Evolutionary conservation across 108 stramenopile species (phyloP), one percentile per base, ranked within the genome.

Genomic region (Fistulifera pelliculosa): DNA sequence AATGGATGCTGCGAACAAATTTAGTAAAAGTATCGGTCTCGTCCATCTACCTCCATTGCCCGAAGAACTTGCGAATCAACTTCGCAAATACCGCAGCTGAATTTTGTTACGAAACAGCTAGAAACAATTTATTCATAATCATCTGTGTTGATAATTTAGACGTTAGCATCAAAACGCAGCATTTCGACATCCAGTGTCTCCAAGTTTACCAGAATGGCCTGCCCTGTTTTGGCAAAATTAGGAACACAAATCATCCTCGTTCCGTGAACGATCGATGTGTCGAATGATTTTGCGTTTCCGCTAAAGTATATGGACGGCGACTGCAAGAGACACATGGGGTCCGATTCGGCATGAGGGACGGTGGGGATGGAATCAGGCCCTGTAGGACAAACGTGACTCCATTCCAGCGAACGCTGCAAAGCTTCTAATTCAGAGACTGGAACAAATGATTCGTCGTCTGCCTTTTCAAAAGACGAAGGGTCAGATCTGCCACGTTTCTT

Each of bases 341-440:
- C 90, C 8, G 53, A 54, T 41, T 77, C 73, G 0, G 65, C 47
- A 16, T 76, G 79, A 1, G 87, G 87, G 50, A 81, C 79, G 24
- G 82, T 83, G 0, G 90, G 86, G 27, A 93, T 73, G 2, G 77
- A 77, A 57, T 78, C 81, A 1, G 90, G 90, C n/a, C 84, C 90
- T n/a, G 90, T 88, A 15, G 90, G 90, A 52, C 83, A 81, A 41
- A 93, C 55, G 62, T 93, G 90, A 14, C 69, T 65, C 64, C 69
- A 88, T 12, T 61, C 60, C 27, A 93, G 39, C 3, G 79, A 83
- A 22, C 52, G 62, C 26, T 75, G 56, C 44, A 93, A 55, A 13
- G 82, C 81, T 43, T 87, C 78, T 25, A 80, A 18, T 52, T 75
- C 75, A 2, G 70, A 51, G 1, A 76, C 23, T 25, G 48, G 65